Evolutionary conservation across 2,329 filamentous ascomycete genomes (phyloP).

Genomic region (Curvularia lunata): DNA sequence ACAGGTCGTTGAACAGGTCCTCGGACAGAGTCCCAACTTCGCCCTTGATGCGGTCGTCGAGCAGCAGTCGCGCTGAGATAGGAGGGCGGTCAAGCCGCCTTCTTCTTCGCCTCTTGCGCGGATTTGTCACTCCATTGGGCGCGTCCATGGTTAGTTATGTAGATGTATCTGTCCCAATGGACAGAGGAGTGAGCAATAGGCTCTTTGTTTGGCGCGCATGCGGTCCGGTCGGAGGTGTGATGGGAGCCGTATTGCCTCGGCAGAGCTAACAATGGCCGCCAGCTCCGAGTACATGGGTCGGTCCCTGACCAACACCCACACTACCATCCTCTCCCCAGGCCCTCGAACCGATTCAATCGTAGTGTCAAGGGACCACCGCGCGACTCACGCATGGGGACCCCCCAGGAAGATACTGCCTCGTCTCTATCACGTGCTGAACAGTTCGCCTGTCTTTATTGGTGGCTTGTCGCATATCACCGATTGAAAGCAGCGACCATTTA

Average conservation of each 20-base stretch:
- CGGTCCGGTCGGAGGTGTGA: constrained; percentile 6
- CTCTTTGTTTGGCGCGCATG: constrained; percentile 26
- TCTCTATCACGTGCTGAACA: not conserved
- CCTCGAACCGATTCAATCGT: constrained; percentile 1
- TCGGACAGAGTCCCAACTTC: constrained; percentile 86
- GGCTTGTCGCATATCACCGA: not conserved
- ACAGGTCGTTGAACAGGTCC: constrained; percentile 82
- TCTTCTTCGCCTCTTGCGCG: constrained; percentile 61
- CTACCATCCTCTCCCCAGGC: constrained; percentile 6
- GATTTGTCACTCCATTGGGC: constrained; percentile 38
- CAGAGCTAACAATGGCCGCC: constrained; percentile 15
- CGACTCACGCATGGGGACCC: not conserved
- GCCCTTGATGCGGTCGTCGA: constrained; percentile 84
- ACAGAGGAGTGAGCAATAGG: constrained; percentile 13
- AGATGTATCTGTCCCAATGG: constrained; percentile 19
- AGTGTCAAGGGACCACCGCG: not conserved
- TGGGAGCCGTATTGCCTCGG: constrained; percentile 31
- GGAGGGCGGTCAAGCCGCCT: constrained; percentile 70
- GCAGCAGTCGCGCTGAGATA: constrained; percentile 77
- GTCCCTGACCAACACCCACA: not conserved
- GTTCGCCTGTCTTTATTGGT: not conserved
- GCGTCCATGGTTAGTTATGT: constrained; percentile 35
- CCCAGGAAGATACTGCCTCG: no score
- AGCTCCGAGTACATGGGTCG: constrained; percentile 8
- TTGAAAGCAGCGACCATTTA: not conserved